Percentiles rank a stretch among this genome's conserved stretches.
Conservation (phyloP, 192 early-diverging fungal genomes). For the Podochytrium sp. region DNA sequence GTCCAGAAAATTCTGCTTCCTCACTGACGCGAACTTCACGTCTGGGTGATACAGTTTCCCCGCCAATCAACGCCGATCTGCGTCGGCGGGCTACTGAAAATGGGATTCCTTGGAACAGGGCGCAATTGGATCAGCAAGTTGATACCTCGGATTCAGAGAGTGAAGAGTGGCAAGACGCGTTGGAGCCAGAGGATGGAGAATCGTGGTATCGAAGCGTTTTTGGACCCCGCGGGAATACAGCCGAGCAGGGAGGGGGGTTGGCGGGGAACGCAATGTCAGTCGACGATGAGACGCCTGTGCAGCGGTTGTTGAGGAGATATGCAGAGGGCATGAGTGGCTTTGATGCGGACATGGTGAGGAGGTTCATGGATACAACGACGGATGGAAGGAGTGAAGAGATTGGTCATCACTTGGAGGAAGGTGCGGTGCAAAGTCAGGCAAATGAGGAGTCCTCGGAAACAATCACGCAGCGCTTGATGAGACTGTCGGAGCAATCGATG, state of each 20-base stretch:
- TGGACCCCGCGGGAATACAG: neutral
- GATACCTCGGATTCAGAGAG: neutral
- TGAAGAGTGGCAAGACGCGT: neutral
- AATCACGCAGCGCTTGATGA: neutral
- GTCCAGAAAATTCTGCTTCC: neutral
- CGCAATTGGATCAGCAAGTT: neutral
- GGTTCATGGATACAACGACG: neutral
- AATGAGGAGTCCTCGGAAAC: neutral
- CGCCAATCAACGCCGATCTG: no score
- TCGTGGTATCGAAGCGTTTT: slow-evolving; percentile 23
- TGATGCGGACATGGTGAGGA: slow-evolving; percentile 12
- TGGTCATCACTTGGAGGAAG: neutral
- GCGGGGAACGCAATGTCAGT: neutral
- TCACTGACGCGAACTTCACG: neutral
- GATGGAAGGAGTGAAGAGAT: no score
- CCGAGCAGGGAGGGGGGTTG: neutral
- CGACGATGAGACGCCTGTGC: slow-evolving; percentile 30
- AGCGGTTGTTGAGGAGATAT: slow-evolving; percentile 22
- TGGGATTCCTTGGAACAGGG: neutral
- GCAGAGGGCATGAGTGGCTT: slow-evolving; percentile 16
- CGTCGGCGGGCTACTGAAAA: no score
- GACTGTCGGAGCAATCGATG: slow-evolving; percentile 19
- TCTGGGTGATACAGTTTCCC: no score
- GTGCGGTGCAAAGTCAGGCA: neutral
- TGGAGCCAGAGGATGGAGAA: slow-evolving; percentile 4